phyloP scores from a whole-genome alignment of 768 basidiomycete genomes.

The Mrakia hoshinonis region DNA sequence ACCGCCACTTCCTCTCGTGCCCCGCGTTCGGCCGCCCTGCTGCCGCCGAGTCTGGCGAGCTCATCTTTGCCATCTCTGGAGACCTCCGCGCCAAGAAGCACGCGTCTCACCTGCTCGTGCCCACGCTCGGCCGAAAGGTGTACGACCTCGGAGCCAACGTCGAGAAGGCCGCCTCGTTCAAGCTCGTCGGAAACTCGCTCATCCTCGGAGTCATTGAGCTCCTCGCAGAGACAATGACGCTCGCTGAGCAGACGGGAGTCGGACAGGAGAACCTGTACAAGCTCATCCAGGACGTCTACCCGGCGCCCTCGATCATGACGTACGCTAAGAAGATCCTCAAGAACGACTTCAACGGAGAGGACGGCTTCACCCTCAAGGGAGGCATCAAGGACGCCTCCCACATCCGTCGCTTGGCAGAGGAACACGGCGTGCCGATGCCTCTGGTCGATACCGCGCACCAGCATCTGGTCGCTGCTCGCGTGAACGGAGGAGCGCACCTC shows the following conservation, averaged over 20 bases:
- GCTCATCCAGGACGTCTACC: constrained; percentile 50
- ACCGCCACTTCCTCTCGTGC: constrained; percentile 59
- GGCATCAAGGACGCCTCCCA: constrained; percentile 54
- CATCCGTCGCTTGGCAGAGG: constrained; percentile 58
- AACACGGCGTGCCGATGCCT: constrained; percentile 38
- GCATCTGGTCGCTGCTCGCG: constrained; percentile 67
- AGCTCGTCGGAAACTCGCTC: constrained; percentile 37
- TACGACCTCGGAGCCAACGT: constrained; percentile 75
- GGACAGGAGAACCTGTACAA: constrained; percentile 50
- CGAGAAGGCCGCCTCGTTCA: constrained; percentile 56
- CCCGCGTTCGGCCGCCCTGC: constrained; percentile 66
- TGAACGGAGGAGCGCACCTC: constrained; percentile 55
- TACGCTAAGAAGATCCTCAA: constrained; percentile 53
- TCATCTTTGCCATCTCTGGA: constrained; percentile 70
- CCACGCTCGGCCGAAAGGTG: constrained; percentile 64
- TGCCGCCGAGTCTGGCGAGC: constrained; percentile 54
- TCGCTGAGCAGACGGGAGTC: constrained; percentile 72
- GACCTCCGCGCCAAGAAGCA: constrained; percentile 74
- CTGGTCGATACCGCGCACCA: constrained; percentile 52
- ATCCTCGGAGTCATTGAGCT: constrained; percentile 51
- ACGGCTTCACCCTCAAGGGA: constrained; percentile 73
- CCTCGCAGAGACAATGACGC: constrained; percentile 71
- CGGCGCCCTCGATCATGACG: constrained; percentile 51
- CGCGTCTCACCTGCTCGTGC: constrained; percentile 61
- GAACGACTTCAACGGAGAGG: constrained; percentile 57